Evolutionary conservation across 1,139 yeast genomes (phyloP).

Genomic region (Diutina catenulata): DNA sequence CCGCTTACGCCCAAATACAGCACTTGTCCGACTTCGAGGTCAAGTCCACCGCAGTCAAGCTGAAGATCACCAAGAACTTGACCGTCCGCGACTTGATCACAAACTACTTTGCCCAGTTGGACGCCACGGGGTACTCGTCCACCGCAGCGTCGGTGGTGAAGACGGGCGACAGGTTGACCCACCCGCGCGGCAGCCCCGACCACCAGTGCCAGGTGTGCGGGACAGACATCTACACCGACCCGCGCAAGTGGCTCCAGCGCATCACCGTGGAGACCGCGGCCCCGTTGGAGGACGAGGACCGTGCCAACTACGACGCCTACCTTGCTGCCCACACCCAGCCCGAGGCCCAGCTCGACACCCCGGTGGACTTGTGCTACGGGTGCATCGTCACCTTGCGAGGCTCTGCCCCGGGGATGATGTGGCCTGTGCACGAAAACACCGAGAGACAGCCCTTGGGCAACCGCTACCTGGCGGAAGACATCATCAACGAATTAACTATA

Average conservation of each 20-base stretch:
- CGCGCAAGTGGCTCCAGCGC: slow-evolving; percentile 56
- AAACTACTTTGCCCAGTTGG: slow-evolving; percentile 63
- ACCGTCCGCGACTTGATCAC: slow-evolving; percentile 73
- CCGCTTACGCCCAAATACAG: slow-evolving; percentile 34
- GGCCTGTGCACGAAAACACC: slow-evolving; percentile 31
- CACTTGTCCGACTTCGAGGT: slow-evolving; percentile 11
- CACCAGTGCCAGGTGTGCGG: slow-evolving; percentile 42
- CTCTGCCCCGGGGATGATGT: slow-evolving; percentile 27
- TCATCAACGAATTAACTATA: neutral
- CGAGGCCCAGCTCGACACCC: slow-evolving; percentile 8
- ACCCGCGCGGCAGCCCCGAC: slow-evolving; percentile 24
- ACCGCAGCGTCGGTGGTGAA: slow-evolving; percentile 89
- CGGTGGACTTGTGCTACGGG: slow-evolving; percentile 55
- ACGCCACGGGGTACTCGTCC: slow-evolving; percentile 69
- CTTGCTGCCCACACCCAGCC: slow-evolving; percentile 8
- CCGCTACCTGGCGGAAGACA: neutral
- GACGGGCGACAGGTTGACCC: slow-evolving; percentile 70
- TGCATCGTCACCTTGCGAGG: slow-evolving; percentile 54
- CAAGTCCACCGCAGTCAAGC: slow-evolving; percentile 16
- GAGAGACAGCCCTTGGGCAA: too few species aligned
- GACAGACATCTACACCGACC: slow-evolving; percentile 38
- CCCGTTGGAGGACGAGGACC: slow-evolving; percentile 38
- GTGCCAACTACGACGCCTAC: slow-evolving; percentile 19
- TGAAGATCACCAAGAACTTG: slow-evolving; percentile 46
- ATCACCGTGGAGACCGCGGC: slow-evolving; percentile 61